A percentile compares a stretch with the other conserved stretches of the same genome.
Evolutionary conservation across 192 early-diverging fungal genomes (phyloP).

Genomic region (Backusella liffmaniae): DNA sequence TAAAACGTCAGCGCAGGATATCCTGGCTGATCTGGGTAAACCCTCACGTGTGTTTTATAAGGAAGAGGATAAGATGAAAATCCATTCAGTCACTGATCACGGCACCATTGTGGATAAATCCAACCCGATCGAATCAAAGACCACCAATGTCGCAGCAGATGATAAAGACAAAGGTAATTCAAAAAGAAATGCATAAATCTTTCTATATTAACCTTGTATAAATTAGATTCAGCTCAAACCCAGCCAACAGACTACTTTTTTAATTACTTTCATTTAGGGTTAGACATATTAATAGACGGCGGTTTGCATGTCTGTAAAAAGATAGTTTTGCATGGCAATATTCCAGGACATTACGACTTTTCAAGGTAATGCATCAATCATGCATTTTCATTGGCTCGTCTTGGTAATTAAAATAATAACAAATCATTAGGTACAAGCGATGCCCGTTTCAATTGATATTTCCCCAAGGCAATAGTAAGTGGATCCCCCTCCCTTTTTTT

Average conservation of each 20-base stretch:
- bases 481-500: neutral
- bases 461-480: constrained; percentile 21
- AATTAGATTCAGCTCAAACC: constrained; percentile 17
- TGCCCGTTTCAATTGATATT: constrained; percentile 52
- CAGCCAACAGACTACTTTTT: constrained; percentile 70
- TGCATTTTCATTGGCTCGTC: neutral
- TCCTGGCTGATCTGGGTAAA: constrained; percentile 67
- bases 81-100: constrained; percentile 50
- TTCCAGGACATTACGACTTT: constrained; percentile 69
- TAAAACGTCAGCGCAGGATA: constrained; percentile 64
- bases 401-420: neutral
- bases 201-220: neutral
- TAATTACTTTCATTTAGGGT: constrained; percentile 73
- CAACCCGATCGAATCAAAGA: constrained; percentile 14
- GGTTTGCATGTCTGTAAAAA: constrained; percentile 65
- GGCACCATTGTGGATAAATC: constrained; percentile 20
- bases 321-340: constrained; percentile 70
- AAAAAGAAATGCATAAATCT: neutral
- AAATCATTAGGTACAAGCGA: constrained; percentile 46
- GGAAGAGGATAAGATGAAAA: constrained; percentile 72
- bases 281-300: constrained; percentile 74
- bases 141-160: neutral
- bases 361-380: constrained; percentile 45
- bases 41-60: constrained; percentile 63
- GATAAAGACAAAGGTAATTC: constrained; percentile 36